A percentile compares a stretch with the other conserved stretches of the same genome.
Evolutionary conservation across 345 rosid genomes (phyloP).

Genomic region (Eucalyptus sideroxylon): DNA sequence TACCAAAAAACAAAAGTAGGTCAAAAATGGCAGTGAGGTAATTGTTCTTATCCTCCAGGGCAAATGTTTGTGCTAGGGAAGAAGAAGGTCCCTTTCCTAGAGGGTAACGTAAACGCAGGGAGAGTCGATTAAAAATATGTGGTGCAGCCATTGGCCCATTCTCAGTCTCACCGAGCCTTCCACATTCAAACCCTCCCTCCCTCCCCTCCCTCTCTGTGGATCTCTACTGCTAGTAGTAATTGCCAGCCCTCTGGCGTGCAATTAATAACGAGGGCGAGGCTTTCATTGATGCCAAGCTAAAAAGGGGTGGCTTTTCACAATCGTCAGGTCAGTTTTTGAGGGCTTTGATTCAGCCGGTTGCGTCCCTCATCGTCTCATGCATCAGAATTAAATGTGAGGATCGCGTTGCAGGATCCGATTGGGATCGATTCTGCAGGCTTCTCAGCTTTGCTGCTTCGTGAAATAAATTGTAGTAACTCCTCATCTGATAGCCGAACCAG

Average conservation of each 20-base stretch:
- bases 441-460: not conserved
- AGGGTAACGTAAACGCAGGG: not conserved
- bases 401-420: not conserved
- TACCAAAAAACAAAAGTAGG: not conserved
- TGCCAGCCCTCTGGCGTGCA: not conserved
- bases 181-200: not conserved
- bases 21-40: not conserved
- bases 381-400: not conserved
- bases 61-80: not conserved
- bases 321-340: not conserved
- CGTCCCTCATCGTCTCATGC: not conserved
- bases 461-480: not conserved
- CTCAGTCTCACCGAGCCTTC: not conserved
- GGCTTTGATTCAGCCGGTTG: not conserved
- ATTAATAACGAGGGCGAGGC: not conserved
- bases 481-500: not conserved
- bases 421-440: not conserved
- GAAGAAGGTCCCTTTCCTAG: not conserved
- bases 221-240: not conserved
- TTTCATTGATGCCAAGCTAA: not conserved
- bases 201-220: not conserved
- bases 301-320: not conserved
- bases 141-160: not conserved
- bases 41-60: not conserved
- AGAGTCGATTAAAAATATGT: not conserved